Evolutionary conservation across 306 rosid species (phyloP), one percentile per base, ranked within the genome.

Genomic region (Casuarina cunninghamiana): DNA sequence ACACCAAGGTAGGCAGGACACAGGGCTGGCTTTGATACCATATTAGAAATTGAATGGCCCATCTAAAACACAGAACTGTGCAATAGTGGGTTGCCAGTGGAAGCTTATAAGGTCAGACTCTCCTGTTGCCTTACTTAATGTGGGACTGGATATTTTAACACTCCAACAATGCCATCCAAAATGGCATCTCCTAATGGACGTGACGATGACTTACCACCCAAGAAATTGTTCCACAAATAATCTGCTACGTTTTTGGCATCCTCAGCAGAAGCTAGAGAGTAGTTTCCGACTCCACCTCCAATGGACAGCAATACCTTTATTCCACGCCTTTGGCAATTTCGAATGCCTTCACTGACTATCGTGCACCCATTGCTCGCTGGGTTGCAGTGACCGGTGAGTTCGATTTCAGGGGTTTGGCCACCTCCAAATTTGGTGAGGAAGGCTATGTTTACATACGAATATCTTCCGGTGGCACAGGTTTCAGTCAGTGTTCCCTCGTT

Each of bases 321-420:
- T 13, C 89, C 89, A 73, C 45, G 79, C 67, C 81, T 81, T 35
- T 91, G 98, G 41, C 93, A 91, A 9, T 65, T 71, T 48, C 83
- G 88, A 58, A 93, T 85, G 16, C 81, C 75, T 0, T 75, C 39
- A 9, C 92, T 85, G 17, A 88, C 75, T 5, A 80, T 72, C 0
- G 72, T 68, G 81, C 98, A 93, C 0, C 90, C 72, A 13, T 79
- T 76, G 3, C 80, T 17, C 0, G 83, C 73, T 0, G 97, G 95
- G 79, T 89, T 80, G 82, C 97, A 93, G 53, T 91, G 98, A 17
- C 91, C 92, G 0, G 95, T 88, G 1, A 93, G 86, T 80, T 93
- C 88, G 82, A 93, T 72, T 62, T 75, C 76, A 1, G 93, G 94
- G 61, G 90, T 83, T 65, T 80, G 88, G 75, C 84, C 77, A 1